A percentile compares a stretch with the other conserved stretches of the same genome.
These are phyloP conservation scores for Dendryphion nanum DNA, from an alignment of 2,329 filamentous ascomycete species.

Conservation along the genomic window DNA sequence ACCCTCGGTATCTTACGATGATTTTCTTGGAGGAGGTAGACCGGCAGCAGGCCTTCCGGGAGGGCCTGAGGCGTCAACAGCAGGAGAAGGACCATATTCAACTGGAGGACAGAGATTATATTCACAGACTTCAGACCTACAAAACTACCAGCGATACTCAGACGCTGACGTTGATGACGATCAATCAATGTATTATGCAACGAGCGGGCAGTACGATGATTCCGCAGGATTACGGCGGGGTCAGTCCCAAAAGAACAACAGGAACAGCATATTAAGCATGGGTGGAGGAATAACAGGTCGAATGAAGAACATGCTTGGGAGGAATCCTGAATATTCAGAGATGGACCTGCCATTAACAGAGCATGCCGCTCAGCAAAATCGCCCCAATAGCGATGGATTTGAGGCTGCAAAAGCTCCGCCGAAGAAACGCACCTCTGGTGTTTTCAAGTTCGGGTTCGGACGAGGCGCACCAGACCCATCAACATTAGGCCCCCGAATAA, in stretches of 20 bases:
- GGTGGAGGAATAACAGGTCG: slow-evolving; percentile 84
- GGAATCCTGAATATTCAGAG: slow-evolving; percentile 85
- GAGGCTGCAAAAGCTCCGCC: slow-evolving; percentile 25
- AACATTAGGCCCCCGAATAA: slow-evolving; percentile 85
- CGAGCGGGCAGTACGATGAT: slow-evolving; percentile 59
- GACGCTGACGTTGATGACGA: slow-evolving; percentile 80
- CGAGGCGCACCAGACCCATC: slow-evolving; percentile 82
- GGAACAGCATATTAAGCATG: slow-evolving; percentile 85
- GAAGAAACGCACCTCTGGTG: slow-evolving; percentile 49
- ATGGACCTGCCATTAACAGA: slow-evolving; percentile 97
- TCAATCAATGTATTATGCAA: slow-evolving; percentile 75
- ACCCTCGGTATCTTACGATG: slow-evolving; percentile 90
- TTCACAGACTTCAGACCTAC: slow-evolving; percentile 76
- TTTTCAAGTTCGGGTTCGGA: slow-evolving; percentile 93
- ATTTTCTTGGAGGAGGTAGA: slow-evolving; percentile 75
- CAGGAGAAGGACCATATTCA: slow-evolving; percentile 35
- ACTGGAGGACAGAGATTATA: slow-evolving; percentile 47
- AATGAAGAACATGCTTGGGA: slow-evolving; percentile 87
- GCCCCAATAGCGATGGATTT: slow-evolving; percentile 41
- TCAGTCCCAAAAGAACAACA: slow-evolving; percentile 63
- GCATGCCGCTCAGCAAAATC: slow-evolving; percentile 52
- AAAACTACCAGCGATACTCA: slow-evolving; percentile 90
- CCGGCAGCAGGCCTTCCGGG: slow-evolving; percentile 46
- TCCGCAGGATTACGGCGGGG: slow-evolving; percentile 47
- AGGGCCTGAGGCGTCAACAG: slow-evolving; percentile 41